These are phyloP conservation scores for Kitagawia praeruptora DNA, from an alignment of 129 eudicot genomes.

Conservation along the genomic window DNA sequence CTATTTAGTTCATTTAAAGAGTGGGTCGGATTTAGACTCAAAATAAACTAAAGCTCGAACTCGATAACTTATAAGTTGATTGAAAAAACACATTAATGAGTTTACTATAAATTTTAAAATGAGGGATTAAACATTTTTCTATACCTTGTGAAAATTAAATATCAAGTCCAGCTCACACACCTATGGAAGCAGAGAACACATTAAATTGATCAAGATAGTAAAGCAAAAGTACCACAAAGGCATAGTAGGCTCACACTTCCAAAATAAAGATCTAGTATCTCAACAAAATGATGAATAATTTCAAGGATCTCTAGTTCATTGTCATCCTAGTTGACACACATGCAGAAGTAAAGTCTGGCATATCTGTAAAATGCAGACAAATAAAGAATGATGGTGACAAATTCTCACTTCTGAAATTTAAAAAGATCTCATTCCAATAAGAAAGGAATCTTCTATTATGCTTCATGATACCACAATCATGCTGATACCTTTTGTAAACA, in stretches of 20 bases:
- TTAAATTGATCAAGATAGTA: too few species aligned
- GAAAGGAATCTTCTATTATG: not conserved
- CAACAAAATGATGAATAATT: slow-evolving; percentile 87
- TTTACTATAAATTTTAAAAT: not conserved
- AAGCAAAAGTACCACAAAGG: not conserved
- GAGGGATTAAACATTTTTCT: not conserved
- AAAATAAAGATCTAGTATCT: slow-evolving; percentile 83
- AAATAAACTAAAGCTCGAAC: not conserved
- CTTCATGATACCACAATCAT: not conserved
- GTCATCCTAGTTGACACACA: slow-evolving; percentile 90
- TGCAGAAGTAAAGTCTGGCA: slow-evolving; percentile 94
- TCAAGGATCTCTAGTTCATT: slow-evolving; percentile 90
- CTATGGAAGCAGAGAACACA: slow-evolving; percentile 25
- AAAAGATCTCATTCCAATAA: not conserved
- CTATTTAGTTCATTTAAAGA: too few species aligned
- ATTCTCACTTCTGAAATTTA: not conserved
- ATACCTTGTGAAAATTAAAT: slow-evolving; percentile 89
- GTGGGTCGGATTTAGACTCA: not conserved
- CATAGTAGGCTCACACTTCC: slow-evolving; percentile 68
- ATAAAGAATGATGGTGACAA: not conserved
- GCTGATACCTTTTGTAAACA: slow-evolving; percentile 75
- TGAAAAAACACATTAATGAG: not conserved
- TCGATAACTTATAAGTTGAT: not conserved
- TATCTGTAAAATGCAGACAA: slow-evolving; percentile 39
- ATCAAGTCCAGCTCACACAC: slow-evolving; percentile 95